Evolutionary conservation across 305 asterid genomes (phyloP).

Genomic region (Fraxinus angustifolia): DNA sequence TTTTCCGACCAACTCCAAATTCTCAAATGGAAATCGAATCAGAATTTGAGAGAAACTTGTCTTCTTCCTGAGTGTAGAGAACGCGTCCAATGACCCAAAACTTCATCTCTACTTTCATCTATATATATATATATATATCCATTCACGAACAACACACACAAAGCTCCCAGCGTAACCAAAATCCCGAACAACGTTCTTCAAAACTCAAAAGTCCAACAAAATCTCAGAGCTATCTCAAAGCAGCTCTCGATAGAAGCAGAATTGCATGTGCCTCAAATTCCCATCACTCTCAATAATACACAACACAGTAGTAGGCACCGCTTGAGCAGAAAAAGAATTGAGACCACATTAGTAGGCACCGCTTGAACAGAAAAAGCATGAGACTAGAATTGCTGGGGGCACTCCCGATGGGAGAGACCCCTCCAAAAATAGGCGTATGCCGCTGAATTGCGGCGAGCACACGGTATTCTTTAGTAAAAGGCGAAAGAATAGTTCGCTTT

Average conservation of each 20-base stretch:
- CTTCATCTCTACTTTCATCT: neutral
- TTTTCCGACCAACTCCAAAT: neutral
- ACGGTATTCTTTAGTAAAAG: constrained; percentile 41
- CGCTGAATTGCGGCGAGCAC: constrained; percentile 21
- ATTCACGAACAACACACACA: neutral
- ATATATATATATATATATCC: neutral
- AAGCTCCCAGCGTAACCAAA: no score
- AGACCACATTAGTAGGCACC: constrained; percentile 14
- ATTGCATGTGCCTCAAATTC: no score
- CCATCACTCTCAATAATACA: neutral
- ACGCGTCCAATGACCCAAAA: neutral
- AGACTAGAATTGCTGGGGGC: no score
- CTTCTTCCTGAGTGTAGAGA: neutral
- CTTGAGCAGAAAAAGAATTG: no score
- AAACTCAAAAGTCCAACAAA: no score
- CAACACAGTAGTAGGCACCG: constrained; percentile 18
- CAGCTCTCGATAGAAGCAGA: no score
- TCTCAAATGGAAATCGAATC: neutral
- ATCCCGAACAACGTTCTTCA: no score
- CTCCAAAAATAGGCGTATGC: constrained; percentile 36
- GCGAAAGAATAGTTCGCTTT: constrained; percentile 45
- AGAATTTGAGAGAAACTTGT: neutral
- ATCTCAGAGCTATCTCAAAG: no score
- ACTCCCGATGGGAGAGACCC: constrained; percentile 2
- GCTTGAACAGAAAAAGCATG: no score